Evolutionary conservation across 805 yeast genomes (phyloP), one percentile per base, ranked within the genome.

Genomic region (Nakazawaea ernobii): DNA sequence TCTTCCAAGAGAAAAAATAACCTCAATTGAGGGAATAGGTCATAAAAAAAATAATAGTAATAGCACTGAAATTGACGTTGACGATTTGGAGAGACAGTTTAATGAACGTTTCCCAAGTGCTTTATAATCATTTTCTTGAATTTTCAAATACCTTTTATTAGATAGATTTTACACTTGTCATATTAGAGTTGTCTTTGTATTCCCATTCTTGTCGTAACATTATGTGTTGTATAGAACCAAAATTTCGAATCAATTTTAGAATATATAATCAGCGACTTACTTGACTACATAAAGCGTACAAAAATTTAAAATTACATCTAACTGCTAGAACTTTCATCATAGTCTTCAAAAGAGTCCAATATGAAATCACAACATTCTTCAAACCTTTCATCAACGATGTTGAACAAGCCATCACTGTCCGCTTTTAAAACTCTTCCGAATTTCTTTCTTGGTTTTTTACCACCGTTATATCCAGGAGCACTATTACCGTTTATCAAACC

Each of bases 311-410:
- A 55, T 35, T 58, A n/a, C 26, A 20, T 20, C 17, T 15, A 43
- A 15, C 40, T 27, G 39, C 45, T 40, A 28, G 45, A 40, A 54
- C 56, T 69, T 62, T 75, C 75, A 38, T 74, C 79, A 63, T 71
- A 77, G 43, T 82, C 94, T 57, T 86, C 91, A 50, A 86, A 71
- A 1, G 90, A 80, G 57, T 87, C 95, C 53, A 84, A 66, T 35
- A 92, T 79, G 59, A 89, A 91, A 58, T 88, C 96, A 14, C 86
- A 75, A 1, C 91, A 86, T 58, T 90, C 97, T 29, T 84, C 89
- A 54, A 87, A 86, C 59, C 90, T 72, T 61, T 88, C 97, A 51
- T 81, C 82, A 45, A 89, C 75, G 11, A 88, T 79, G 51, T 85
- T 86, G 67, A 80, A 84, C 49, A 91, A 60, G 1, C 92, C 90